phyloP scores from a whole-genome alignment of 2,329 filamentous ascomycete species.

The Epichloe sibirici region DNA sequence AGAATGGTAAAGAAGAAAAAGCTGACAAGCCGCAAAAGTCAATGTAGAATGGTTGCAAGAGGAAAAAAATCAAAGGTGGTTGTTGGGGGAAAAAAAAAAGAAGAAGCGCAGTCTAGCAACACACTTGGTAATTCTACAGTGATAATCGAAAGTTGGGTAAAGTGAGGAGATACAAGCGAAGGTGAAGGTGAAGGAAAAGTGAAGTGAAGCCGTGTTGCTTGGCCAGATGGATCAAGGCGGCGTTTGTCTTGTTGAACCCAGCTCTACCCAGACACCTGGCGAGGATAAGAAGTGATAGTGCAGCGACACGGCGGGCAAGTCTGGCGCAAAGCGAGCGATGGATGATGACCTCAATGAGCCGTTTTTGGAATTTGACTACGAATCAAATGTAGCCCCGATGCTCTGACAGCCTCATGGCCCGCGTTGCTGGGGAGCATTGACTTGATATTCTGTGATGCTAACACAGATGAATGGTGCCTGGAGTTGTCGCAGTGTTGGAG shows the following conservation, averaged over 20 bases:
- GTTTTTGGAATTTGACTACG: neutral
- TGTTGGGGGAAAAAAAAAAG: neutral
- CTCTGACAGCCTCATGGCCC: neutral
- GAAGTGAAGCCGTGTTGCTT: neutral
- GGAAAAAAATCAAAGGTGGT: neutral
- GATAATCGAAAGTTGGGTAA: neutral
- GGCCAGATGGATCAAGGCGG: neutral
- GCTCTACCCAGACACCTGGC: slow-evolving; percentile 16
- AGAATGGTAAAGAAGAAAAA: too few relatives aligned
- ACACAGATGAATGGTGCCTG: neutral
- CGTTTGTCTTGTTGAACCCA: neutral
- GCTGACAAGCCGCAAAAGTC: too few relatives aligned
- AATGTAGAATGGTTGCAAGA: neutral
- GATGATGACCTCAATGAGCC: neutral
- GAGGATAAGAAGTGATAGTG: slow-evolving; percentile 16
- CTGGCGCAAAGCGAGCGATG: neutral
- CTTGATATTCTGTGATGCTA: neutral
- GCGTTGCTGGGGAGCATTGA: neutral
- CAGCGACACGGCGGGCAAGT: neutral
- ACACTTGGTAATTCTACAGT: neutral
- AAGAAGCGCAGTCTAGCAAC: neutral
- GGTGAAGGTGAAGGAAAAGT: neutral
- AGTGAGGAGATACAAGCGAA: neutral
- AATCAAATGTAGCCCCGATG: too few relatives aligned
- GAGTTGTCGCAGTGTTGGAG: neutral